Base-by-base conservation (phyloP, 192 early-diverging fungal species). In the Dissophora globulifera region DNA sequence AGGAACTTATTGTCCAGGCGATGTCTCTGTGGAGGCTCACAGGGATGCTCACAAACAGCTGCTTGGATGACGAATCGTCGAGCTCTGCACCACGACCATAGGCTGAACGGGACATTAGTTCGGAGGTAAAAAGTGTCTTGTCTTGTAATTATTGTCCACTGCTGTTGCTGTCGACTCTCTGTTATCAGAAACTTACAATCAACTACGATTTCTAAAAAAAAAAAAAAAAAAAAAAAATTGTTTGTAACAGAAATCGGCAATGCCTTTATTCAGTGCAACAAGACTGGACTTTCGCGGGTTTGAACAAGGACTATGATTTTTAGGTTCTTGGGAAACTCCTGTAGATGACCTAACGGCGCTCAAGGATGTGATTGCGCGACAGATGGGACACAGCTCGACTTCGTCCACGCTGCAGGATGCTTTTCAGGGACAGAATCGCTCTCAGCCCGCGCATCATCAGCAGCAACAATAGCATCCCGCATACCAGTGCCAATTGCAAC, bases 291-390 rank as follows among this genome's bases (percentile, higher is more conserved):
- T 79, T 67, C 78, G 83, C 26, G 85, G 88, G 52, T 90, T 90
- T 70, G 89, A 90, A 55, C 87, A 90, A 58, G 86, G 85, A 38
- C 64, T 90, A 22, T 76, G 87, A 19, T 83, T 87, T 15, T 74
- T 78, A 48, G 88, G 89, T 70, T 85, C 87, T 5, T 90, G 85
- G 85, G 84, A 86, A 50, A 81, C 83, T 25, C 79, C 83, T 17
- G 84, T 87, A 29, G 83, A 85, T 69, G 87, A 87, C 51, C 52
- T 88, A 50, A 67, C 79, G 4, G 83, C 83, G 19, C 58, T 90
- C 23, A 78, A 75, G 22, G 86, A 86, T 49, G 82, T 89, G 5
- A 79, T 88, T 23, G 67, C 74, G 2, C 72, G 62, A 38, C 72
- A 76, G 55, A 67, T 76, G 64, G 72, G 72, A 17, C 71, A 75